A percentile compares a stretch with the other conserved stretches of the same genome.
Evolutionary conservation across 73 alveolate genomes (phyloP).

Genomic region (Tetrahymena thermophila): DNA sequence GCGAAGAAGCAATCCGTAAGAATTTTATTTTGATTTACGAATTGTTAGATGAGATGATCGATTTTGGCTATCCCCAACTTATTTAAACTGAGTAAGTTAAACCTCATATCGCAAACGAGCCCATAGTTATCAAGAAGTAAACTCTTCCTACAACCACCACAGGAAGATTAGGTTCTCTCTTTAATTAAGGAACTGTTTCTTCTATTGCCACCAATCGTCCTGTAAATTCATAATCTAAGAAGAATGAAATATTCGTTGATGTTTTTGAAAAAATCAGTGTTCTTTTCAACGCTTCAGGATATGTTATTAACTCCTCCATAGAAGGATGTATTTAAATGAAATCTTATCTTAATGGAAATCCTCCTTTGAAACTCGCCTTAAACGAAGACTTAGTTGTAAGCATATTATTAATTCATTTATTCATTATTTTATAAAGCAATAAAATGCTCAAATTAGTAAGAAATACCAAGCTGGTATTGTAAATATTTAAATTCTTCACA

Average conservation of each 20-base stretch:
- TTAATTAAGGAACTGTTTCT: conserved; percentile 17
- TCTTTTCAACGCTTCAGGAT: conserved; percentile 94
- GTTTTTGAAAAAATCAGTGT: conserved; percentile 92
- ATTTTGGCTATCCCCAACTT: conserved; percentile 45
- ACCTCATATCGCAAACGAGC: conserved; percentile 40
- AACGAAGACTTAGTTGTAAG: conserved; percentile 70
- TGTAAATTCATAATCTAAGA: conserved; percentile 53
- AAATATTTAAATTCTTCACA: too few species aligned
- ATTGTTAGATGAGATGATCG: conserved; percentile 44
- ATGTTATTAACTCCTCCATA: conserved; percentile 88
- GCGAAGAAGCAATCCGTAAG: conserved; percentile 47
- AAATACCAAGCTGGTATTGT: too few species aligned
- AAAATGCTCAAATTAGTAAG: background rate
- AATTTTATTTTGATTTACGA: conserved; percentile 39
- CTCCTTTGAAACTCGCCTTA: conserved; percentile 1
- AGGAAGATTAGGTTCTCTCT: conserved; percentile 10
- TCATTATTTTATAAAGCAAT: conserved; percentile 24
- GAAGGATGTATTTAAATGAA: conserved; percentile 97
- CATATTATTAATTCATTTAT: too few species aligned
- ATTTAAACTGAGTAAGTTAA: conserved; percentile 43
- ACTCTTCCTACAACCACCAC: background rate
- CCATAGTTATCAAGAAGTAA: conserved; percentile 21
- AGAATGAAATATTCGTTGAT: conserved; percentile 97
- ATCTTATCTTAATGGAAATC: background rate
- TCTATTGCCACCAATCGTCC: conserved; percentile 18